Base-by-base conservation (phyloP, 2,329 filamentous ascomycete genomes). In the Hypoxylon sp. region DNA sequence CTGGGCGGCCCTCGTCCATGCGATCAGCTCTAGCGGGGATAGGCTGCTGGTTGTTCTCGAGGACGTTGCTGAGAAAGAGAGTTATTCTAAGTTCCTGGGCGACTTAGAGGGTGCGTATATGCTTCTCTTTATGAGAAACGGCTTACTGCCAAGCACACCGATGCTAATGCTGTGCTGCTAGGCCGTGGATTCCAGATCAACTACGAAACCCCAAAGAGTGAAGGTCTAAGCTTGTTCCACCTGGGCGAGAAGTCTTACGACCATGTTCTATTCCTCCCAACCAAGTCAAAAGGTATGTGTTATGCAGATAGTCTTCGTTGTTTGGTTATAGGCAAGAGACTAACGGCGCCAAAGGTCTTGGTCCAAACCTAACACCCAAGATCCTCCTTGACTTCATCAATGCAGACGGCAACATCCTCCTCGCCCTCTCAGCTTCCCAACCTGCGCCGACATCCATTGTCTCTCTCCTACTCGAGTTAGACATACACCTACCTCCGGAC, bases 341-440 rank as follows among this genome's bases (percentile, higher is more conserved):
- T 68, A 44, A 64, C 53, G 30, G 3, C 49, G n/a, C 30, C 4
- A 62, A 48, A 94, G 92, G 93, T 69, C 92, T 98, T 68, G 96
- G 96, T 63, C 94, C 95, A 72, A 90, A 92, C 74, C 84, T 99
- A 79, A 95, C 93, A 2, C 94, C 96, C 58, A 93, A 94, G 79
- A 84, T 91, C 71, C 89, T 99, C 73, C 88, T 98, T 80, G 89
- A 98, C 75, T 99, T 98, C 82, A 84, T 97, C 84, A 96, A 97
- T 81, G 90, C 91, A 64, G 86, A 96, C 66, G 96, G 96, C 80
- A 99, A 99, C 83, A 89, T 99, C 77, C 87, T 99, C 70, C 84
- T 98, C 63, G 90, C 93, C 31, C 90, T 98, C 70, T 94, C 94
- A 35, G 90, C 92, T 72, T 87, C 88, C 63, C 84, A 88, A 54